These are phyloP conservation scores for Saxispiralis lemnorum DNA, from an alignment of 495 filamentous ascomycete species.

Conservation along the genomic window DNA sequence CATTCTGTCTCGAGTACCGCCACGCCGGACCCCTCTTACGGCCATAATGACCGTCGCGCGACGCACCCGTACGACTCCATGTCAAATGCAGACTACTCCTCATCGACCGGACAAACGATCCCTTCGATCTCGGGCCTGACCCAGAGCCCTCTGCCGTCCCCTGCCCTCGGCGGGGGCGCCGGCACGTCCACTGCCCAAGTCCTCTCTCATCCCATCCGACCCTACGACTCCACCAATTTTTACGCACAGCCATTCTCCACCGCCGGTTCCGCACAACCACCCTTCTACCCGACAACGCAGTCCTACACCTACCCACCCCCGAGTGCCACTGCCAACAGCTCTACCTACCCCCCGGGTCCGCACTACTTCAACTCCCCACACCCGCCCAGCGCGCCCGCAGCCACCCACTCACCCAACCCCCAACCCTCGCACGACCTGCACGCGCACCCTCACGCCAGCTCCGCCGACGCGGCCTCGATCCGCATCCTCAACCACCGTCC, in stretches of 20 bases:
- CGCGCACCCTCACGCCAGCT: too few relatives aligned
- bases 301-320: not conserved
- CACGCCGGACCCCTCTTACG: slow-evolving; percentile 2
- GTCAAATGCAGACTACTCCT: slow-evolving; percentile 1
- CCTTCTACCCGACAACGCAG: slow-evolving; percentile 5
- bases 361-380: slow-evolving; percentile 9
- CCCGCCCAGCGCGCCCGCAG: slow-evolving; percentile 3
- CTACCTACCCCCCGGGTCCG: slow-evolving; percentile 6
- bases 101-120: slow-evolving; percentile 4
- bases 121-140: slow-evolving; percentile 13
- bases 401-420: slow-evolving; percentile 16
- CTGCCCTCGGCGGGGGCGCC: not conserved
- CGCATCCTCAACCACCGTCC: slow-evolving; percentile 58
- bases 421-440: too few relatives aligned
- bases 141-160: slow-evolving; percentile 12
- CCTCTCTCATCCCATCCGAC: not conserved
- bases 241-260: not conserved
- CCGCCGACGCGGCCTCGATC: slow-evolving; percentile 21
- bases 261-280: not conserved
- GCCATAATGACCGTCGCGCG: slow-evolving; percentile 2
- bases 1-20: slow-evolving; percentile 1
- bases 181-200: too few relatives aligned
- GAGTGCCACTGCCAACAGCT: slow-evolving; percentile 1
- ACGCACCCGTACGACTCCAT: slow-evolving; percentile 12
- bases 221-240: slow-evolving; percentile 4